A percentile compares a stretch with the other conserved stretches of the same genome.
These are phyloP conservation scores for Erigeron canadensis DNA, from an alignment of 129 eudicot genomes.

Conservation along the genomic window DNA sequence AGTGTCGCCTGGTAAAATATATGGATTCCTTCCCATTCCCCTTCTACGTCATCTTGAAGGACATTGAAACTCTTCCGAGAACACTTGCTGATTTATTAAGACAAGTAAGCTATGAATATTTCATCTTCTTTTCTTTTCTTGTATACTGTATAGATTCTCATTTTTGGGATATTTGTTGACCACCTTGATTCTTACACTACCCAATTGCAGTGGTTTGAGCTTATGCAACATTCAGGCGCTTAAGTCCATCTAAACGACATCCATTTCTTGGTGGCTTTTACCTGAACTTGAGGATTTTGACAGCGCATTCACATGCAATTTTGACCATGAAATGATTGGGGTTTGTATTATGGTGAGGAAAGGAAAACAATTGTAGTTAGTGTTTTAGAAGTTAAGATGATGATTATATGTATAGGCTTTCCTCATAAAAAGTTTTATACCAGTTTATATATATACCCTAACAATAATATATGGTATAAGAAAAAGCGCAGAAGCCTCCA, in stretches of 20 bases:
- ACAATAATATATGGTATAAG: not conserved
- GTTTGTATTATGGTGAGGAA: slow-evolving; percentile 17
- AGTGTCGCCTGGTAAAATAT: slow-evolving; percentile 38
- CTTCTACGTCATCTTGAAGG: slow-evolving; percentile 68
- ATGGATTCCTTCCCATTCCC: slow-evolving; percentile 94
- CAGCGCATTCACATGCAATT: not conserved
- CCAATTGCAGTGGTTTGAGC: slow-evolving; percentile 83
- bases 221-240: slow-evolving; percentile 69
- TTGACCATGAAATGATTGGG: slow-evolving; percentile 3
- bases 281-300: slow-evolving; percentile 1
- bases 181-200: not conserved
- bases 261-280: slow-evolving; percentile 3
- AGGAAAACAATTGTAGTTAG: not conserved
- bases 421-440: slow-evolving; percentile 13
- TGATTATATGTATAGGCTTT: slow-evolving; percentile 4
- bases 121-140: not conserved
- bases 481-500: not conserved
- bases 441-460: not conserved
- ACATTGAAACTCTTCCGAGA: slow-evolving; percentile 87
- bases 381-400: not conserved
- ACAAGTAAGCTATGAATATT: slow-evolving; percentile 52
- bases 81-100: slow-evolving; percentile 92
- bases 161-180: not conserved
- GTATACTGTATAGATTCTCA: not conserved
- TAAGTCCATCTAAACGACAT: slow-evolving; percentile 7